Base-by-base conservation (phyloP, 495 filamentous ascomycete genomes). In the Glutinoglossum americanum region DNA sequence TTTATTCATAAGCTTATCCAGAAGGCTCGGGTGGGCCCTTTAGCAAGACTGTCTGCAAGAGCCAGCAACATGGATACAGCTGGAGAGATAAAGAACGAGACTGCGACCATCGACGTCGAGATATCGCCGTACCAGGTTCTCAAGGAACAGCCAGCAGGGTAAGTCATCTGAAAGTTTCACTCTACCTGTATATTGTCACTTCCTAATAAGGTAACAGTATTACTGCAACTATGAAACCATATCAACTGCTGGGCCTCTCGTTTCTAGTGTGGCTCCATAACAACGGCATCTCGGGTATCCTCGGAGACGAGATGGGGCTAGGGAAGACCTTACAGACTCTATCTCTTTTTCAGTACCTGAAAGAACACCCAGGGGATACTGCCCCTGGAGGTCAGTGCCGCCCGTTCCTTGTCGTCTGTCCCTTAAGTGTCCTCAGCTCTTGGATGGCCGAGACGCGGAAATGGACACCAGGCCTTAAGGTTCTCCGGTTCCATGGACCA, bases 281-380 rank as follows among this genome's bases (percentile, higher is more conserved):
- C 1, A 83, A 83, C 59, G 75, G 77, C 35, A 64, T 79, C n/a
- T 74, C 76, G 3, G 73, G 72, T 11, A 77, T 82, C 19, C 68
- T 81, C 0, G 79, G 72, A 4, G 79, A 82, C 51, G 79, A 82
- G 49, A 82, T 82, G 79, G 79, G 79, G n/a, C 69, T 82, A 0
- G 79, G 78, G 19, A 81, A 81, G 61, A 82, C 78, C 0, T 60
- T 81, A 0, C 79, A 82, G 60, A 78, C 76, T 0, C 68, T 82
- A 0, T 72, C 79, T 1, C 67, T 81, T 0, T 76, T 81, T 37
- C 75, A 76, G 54, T 68, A 73, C 49, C 58, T 79, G 0, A 72
- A 68, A 32, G 70, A 78, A 53, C 60, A 60, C 13, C 62, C 66
- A 15, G 48, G 63, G 8, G 53, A 62, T 19, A 58, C 65, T 9